These are phyloP conservation scores for Fraxinus platypoda DNA, from an alignment of 305 asterid genomes.

Conservation along the genomic window DNA sequence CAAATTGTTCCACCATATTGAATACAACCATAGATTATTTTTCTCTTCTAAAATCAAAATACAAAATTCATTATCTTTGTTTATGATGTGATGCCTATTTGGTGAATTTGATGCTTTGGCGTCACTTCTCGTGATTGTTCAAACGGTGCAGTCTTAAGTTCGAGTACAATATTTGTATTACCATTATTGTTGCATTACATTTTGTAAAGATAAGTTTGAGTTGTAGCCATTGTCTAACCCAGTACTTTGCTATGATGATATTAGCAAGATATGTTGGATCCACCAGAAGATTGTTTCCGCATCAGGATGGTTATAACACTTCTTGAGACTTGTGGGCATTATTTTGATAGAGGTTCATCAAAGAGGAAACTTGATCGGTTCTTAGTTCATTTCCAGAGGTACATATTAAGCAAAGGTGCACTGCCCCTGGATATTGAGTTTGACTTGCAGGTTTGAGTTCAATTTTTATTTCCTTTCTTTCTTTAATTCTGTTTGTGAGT, in stretches of 20 bases:
- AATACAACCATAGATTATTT: background rate
- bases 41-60: background rate
- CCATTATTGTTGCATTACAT: background rate
- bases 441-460: conserved; percentile 86
- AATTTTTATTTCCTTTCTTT: background rate
- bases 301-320: conserved; percentile 89
- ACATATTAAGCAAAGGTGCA: conserved; percentile 75
- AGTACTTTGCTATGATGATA: conserved; percentile 31
- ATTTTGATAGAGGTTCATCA: conserved; percentile 96
- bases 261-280: conserved; percentile 92
- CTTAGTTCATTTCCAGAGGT: conserved; percentile 91
- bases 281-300: conserved; percentile 96
- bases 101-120: conserved; percentile 12
- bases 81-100: background rate
- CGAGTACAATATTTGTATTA: background rate
- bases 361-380: conserved; percentile 96
- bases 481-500: background rate
- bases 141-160: conserved; percentile 17
- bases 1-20: background rate
- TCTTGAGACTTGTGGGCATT: conserved; percentile 98
- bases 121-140: background rate
- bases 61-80: background rate
- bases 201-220: background rate
- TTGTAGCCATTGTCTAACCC: conserved; percentile 28
- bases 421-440: conserved; percentile 95